Evolutionary conservation across 768 basidiomycete genomes (phyloP), one percentile per base, ranked within the genome.

Genomic region (Omphalotus guepiniiformis): DNA sequence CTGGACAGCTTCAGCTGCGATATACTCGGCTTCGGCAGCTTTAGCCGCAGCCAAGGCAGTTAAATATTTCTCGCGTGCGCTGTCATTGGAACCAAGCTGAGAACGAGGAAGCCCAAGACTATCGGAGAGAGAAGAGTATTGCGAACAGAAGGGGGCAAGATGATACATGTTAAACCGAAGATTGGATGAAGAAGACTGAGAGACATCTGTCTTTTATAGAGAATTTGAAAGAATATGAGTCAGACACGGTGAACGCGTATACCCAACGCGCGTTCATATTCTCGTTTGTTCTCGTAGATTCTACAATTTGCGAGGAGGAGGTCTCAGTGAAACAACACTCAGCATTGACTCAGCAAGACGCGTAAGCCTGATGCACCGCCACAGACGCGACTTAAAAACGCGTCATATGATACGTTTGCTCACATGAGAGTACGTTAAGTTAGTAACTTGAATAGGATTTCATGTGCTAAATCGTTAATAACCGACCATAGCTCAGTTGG

Each of bases 401-500:
- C 39, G 21, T 18, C 9, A 19, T n/a, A 39, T 1, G 26, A n/a
- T 23, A 21, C 15, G 6, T n/a, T 6, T 19, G 8, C 15, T 23
- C 21, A 22, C 2, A 1, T 39, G n/a, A 37, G n/a, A 37, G n/a
- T 6, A 37, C 21, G n/a, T 37, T 5, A 6, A 37, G n/a, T n/a
- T n/a, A n/a, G n/a, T n/a, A n/a, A n/a, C n/a, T n/a, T n/a, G n/a
- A n/a, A n/a, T n/a, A n/a, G n/a, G n/a, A n/a, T n/a, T n/a, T n/a
- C 21, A 37, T 15, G 7, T 37, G 6, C 5, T n/a, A 6, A 6
- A 37, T 4, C 13, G n/a, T 8, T 7, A 3, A 15, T 23, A 55
- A 37, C 69, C 68, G 63, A 67, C 62, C 65, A 68, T 73, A 73
- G 72, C 72, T 73, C 70, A 73, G 72, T 68, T 73, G 72, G 71